A percentile compares a stretch with the other conserved stretches of the same genome.
Evolutionary conservation across 2,329 filamentous ascomycete species (phyloP).

Genomic region (Pseudocercospora crystallina): DNA sequence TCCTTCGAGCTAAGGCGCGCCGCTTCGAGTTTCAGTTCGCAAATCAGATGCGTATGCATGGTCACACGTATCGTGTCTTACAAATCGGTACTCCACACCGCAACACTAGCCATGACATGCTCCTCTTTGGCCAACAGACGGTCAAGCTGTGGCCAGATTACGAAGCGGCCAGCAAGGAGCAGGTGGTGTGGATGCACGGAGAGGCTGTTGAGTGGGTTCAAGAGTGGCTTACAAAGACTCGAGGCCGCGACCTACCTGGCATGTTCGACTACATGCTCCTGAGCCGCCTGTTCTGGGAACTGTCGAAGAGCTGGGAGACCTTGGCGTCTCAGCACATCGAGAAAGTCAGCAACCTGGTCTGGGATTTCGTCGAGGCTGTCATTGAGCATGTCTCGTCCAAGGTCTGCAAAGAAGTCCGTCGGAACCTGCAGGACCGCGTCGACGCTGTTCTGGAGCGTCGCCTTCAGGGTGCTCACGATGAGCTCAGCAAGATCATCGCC

Average conservation of each 20-base stretch:
- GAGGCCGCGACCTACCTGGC: conserved; percentile 60
- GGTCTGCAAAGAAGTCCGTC: neutral
- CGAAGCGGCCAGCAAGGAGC: conserved; percentile 16
- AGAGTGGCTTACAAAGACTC: conserved; percentile 52
- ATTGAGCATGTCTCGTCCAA: conserved; percentile 25
- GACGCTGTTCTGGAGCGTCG: conserved; percentile 43
- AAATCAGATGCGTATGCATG: conserved; percentile 41
- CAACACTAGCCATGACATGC: too few relatives aligned
- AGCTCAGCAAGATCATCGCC: conserved; percentile 42
- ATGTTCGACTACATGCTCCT: conserved; percentile 62
- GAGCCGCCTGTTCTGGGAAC: conserved; percentile 59
- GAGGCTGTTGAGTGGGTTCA: conserved; percentile 56
- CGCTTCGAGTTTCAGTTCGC: conserved; percentile 52
- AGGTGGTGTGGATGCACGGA: conserved; percentile 31
- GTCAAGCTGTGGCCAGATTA: too few relatives aligned
- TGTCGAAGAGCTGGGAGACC: conserved; percentile 55
- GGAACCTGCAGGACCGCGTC: conserved; percentile 30
- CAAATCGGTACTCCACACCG: too few relatives aligned
- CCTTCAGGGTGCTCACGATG: conserved; percentile 31
- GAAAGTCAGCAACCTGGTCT: conserved; percentile 35
- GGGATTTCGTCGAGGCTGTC: conserved; percentile 38
- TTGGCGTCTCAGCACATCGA: conserved; percentile 41
- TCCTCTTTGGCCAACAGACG: too few relatives aligned
- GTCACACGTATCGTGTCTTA: conserved; percentile 44
- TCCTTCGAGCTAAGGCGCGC: conserved; percentile 58